These are phyloP conservation scores for Amyloporia xantha DNA, from an alignment of 768 basidiomycete genomes.

Conservation along the genomic window DNA sequence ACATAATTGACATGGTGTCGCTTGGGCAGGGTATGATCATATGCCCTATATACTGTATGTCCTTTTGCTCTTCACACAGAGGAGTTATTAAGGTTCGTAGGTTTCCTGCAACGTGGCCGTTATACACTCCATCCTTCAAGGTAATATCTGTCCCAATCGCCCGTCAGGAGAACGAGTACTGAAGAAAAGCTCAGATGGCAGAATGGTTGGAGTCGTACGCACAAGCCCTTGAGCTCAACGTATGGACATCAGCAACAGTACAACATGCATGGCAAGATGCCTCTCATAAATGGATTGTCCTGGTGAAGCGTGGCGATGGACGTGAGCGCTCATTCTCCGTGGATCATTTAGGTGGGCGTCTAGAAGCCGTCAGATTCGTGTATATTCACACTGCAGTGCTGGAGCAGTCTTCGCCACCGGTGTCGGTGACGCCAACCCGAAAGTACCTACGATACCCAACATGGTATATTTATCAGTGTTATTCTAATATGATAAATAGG, in stretches of 20 bases:
- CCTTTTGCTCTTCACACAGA: no score
- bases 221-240: conserved; percentile 50
- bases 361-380: no score
- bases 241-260: conserved; percentile 41
- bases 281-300: conserved; percentile 24
- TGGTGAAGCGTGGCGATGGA: conserved; percentile 29
- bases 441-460: conserved; percentile 29
- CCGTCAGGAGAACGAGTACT: background rate
- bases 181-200: conserved; percentile 35
- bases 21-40: conserved; percentile 36
- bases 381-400: no score
- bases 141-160: conserved; percentile 13
- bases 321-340: conserved; percentile 24
- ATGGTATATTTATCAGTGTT: conserved; percentile 10
- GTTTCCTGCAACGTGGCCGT: conserved; percentile 57
- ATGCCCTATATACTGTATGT: conserved; percentile 51
- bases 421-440: conserved; percentile 31
- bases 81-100: conserved; percentile 21
- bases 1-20: background rate
- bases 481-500: background rate
- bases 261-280: conserved; percentile 18
- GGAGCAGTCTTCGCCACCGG: conserved; percentile 34
- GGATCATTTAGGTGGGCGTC: no score
- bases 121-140: conserved; percentile 51
- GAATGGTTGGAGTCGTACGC: conserved; percentile 66